These are phyloP conservation scores for Chimonanthus salicifolius DNA, from an alignment of 164 flowering plant genomes.

Conservation along the genomic window DNA sequence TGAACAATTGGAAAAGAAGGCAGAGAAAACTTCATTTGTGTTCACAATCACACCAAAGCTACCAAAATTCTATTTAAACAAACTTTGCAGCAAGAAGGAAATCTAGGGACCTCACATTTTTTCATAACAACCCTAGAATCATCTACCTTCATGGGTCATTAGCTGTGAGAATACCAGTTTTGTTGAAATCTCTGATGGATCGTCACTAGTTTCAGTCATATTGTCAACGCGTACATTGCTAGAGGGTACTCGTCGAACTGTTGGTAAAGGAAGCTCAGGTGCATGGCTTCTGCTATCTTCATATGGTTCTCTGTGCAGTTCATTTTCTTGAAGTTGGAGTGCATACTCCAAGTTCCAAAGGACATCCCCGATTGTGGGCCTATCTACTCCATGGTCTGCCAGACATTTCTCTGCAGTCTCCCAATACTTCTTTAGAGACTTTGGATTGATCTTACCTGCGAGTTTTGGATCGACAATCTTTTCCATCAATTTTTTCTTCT, in stretches of 20 bases:
- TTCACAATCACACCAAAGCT: not conserved
- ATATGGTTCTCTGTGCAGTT: slow-evolving; percentile 15
- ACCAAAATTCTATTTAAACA: not conserved
- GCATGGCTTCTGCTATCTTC: slow-evolving; percentile 20
- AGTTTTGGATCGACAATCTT: slow-evolving; percentile 24
- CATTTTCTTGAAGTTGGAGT: slow-evolving; percentile 29
- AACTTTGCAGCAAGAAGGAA: not conserved
- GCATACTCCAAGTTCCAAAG: slow-evolving; percentile 37
- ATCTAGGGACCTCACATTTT: not conserved
- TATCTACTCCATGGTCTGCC: slow-evolving; percentile 29
- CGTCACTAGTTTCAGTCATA: not conserved
- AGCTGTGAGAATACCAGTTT: slow-evolving; percentile 25
- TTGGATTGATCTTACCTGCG: slow-evolving; percentile 17
- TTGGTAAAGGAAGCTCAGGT: slow-evolving; percentile 6
- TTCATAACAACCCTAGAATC: not conserved
- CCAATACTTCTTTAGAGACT: slow-evolving; percentile 24
- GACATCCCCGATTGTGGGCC: slow-evolving; percentile 36
- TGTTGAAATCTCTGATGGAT: slow-evolving; percentile 9
- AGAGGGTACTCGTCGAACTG: slow-evolving; percentile 11
- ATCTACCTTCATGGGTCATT: slow-evolving; percentile 28
- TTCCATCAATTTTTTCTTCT: slow-evolving; percentile 22
- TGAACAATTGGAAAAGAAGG: not conserved
- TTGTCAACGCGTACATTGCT: slow-evolving; percentile 7
- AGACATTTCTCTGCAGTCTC: slow-evolving; percentile 29
- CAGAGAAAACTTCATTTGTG: not conserved